Evolutionary conservation across 441 rosid species (phyloP), one percentile per base, ranked within the genome.

Genomic region (Gossypium schwendimanii): DNA sequence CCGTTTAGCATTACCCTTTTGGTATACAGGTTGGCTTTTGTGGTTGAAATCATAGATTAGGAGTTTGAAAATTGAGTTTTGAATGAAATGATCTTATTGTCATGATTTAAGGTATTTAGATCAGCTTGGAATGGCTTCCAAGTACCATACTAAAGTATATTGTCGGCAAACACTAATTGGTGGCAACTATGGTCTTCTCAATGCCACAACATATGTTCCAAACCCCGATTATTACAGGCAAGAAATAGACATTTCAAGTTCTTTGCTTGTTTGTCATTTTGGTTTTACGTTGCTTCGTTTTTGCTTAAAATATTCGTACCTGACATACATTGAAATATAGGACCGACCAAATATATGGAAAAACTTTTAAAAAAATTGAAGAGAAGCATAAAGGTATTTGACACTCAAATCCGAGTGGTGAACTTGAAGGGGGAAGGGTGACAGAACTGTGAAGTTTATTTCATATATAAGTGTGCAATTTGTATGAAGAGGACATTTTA

Each of bases 151-250:
- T 3, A 91, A 87, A 75, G 99, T 87, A 5, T 92, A 94, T 73
- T 94, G 99, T 81, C 84, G 99, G 84, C 99, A 94, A 80, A 88
- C 96, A 53, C 82, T 94, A 65, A 75, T 92, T 44, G 99, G 99
- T 61, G 99, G 99, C 70, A 84, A 88, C 85, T 94, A 94, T 6
- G 93, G 98, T 70, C 86, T 94, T 69, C 92, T 94, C 57, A 80
- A 94, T 75, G 85, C 80, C 1, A 78, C 84, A 50, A 87, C 98
- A 0, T 80, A 85, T 69, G 80, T 81, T 17, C 97, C 99, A 7
- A 89, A 91, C 77, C 99, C 98, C 6, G 99, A 94, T 81, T 92
- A 94, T 84, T 94, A 92, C 82, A 94, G 99, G 99, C 83, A 78
- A 85, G 91, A 74, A 50, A 76, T 17, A 54, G 33, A 47, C 17